Evolutionary conservation across 129 eudicot genomes (phyloP).

Genomic region (Apium graveolens): DNA sequence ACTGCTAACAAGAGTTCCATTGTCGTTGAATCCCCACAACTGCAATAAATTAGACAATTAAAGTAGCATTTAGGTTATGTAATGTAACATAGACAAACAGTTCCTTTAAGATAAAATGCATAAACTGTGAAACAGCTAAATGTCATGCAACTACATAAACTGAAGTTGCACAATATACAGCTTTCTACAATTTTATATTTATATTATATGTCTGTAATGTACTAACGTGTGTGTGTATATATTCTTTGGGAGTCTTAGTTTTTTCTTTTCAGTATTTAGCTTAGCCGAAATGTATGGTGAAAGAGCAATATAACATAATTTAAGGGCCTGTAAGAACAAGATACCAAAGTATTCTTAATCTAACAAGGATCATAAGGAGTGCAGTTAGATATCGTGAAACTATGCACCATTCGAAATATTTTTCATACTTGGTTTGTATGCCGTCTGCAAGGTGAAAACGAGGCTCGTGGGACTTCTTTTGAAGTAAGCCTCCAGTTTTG

Average conservation of each 20-base stretch:
- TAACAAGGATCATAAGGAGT: background rate
- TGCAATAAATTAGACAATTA: conserved; percentile 16
- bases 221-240: background rate
- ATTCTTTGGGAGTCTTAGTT: background rate
- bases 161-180: background rate
- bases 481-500: conserved; percentile 53
- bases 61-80: conserved; percentile 2
- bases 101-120: background rate
- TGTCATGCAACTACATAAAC: background rate
- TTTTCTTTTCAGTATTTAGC: background rate
- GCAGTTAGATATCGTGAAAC: background rate
- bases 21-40: conserved; percentile 73
- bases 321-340: background rate
- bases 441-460: conserved; percentile 58
- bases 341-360: background rate
- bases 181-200: background rate
- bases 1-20: conserved; percentile 74
- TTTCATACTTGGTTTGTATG: conserved; percentile 64
- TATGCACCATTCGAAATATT: background rate
- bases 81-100: background rate
- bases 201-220: background rate
- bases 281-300: background rate
- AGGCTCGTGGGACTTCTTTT: conserved; percentile 41
- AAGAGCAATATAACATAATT: background rate
- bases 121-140: background rate